These are phyloP conservation scores for Botrytis fabae DNA, from an alignment of 2,329 filamentous ascomycete genomes.

Conservation along the genomic window DNA sequence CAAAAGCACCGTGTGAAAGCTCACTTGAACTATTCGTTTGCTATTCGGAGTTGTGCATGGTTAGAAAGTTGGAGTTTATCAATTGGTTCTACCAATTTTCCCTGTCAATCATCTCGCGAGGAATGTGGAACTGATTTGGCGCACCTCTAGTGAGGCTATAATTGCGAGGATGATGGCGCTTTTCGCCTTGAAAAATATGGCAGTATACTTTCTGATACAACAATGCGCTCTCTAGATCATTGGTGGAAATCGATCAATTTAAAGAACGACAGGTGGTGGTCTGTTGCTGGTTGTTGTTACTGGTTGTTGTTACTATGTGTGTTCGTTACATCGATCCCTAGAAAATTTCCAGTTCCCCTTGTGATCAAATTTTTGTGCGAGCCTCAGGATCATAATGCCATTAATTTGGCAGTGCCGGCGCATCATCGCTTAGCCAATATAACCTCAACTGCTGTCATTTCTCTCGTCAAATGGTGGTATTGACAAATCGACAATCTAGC, in stretches of 20 bases:
- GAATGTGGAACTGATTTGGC: background rate
- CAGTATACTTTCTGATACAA: background rate
- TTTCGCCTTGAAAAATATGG: background rate
- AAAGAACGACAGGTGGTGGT: background rate
- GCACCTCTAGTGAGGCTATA: background rate
- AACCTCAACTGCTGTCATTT: background rate
- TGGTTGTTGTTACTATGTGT: background rate
- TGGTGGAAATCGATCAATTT: background rate
- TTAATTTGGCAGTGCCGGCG: background rate
- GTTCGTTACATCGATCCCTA: background rate
- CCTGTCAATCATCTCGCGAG: background rate
- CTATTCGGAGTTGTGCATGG: background rate
- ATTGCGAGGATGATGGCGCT: background rate
- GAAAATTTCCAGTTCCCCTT: background rate
- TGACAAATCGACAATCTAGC: conserved; percentile 6
- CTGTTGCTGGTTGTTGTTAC: background rate
- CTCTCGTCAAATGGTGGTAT: conserved; percentile 10
- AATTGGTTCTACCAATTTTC: background rate
- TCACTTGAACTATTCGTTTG: background rate
- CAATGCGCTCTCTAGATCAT: background rate
- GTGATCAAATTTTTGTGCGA: background rate
- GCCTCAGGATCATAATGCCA: background rate
- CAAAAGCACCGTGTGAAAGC: background rate
- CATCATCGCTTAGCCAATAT: background rate
- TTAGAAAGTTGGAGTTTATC: background rate